A percentile compares a stretch with the other conserved stretches of the same genome.
phyloP scores from a whole-genome alignment of 2,329 filamentous ascomycete species.

The Coleophoma eucalyptorum region DNA sequence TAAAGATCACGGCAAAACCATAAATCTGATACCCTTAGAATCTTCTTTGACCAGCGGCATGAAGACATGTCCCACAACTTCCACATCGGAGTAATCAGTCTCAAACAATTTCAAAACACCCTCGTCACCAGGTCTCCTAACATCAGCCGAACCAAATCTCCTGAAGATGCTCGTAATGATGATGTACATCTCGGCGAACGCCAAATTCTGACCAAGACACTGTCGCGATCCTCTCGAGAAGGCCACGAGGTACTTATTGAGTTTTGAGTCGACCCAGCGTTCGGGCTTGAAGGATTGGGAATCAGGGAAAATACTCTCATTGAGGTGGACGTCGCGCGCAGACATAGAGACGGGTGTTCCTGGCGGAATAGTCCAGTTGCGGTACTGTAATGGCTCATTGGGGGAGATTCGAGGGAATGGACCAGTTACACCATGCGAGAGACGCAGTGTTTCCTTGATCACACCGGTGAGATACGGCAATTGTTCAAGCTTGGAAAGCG shows the following conservation, averaged over 20 bases:
- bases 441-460: constrained; percentile 24
- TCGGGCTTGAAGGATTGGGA: constrained; percentile 25
- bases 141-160: not conserved
- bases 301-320: constrained; percentile 23
- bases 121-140: not conserved
- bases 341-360: constrained; percentile 35
- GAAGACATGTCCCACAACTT: not conserved
- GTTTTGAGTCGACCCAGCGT: constrained; percentile 32
- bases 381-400: no score
- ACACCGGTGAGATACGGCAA: constrained; percentile 22
- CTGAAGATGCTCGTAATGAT: not conserved
- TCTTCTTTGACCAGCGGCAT: not conserved
- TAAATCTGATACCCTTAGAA: not conserved
- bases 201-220: constrained; percentile 30
- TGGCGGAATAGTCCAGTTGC: constrained; percentile 9
- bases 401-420: no score
- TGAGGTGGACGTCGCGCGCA: constrained; percentile 22
- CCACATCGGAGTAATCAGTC: not conserved
- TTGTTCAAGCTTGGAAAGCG: constrained; percentile 8
- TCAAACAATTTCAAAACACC: not conserved
- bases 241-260: constrained; percentile 34
- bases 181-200: constrained; percentile 6
- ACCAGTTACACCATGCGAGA: not conserved
- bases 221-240: constrained; percentile 35
- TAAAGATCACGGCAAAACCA: not conserved